These are phyloP conservation scores for Hypoxylon sp. DNA, from an alignment of 2,329 filamentous ascomycete genomes.

Conservation along the genomic window DNA sequence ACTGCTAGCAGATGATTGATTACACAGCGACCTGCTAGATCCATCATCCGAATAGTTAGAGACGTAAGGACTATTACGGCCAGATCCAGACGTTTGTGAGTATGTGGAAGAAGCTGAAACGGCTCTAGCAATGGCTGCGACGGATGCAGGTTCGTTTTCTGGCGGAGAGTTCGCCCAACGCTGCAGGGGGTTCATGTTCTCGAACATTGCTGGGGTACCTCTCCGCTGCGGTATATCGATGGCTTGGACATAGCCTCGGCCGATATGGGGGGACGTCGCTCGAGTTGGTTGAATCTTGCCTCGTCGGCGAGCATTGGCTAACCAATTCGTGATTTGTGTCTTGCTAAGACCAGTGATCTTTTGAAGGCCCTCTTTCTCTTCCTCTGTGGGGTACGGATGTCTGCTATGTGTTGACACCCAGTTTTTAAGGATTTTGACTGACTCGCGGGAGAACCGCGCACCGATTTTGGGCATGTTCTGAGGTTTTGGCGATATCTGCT, in stretches of 20 bases:
- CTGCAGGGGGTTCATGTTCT: conserved; percentile 70
- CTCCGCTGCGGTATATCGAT: conserved; percentile 80
- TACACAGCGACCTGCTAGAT: conserved; percentile 70
- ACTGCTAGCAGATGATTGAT: conserved; percentile 72
- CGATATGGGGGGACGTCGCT: conserved; percentile 77
- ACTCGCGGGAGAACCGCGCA: conserved; percentile 83
- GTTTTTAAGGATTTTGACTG: conserved; percentile 83
- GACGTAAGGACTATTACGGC: conserved; percentile 70
- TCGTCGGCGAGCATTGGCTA: conserved; percentile 88
- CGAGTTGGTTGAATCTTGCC: conserved; percentile 81
- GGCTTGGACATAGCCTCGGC: conserved; percentile 70
- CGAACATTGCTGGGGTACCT: conserved; percentile 66
- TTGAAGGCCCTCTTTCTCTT: conserved; percentile 86
- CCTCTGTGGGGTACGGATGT: conserved; percentile 89
- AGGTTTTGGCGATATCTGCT: conserved; percentile 50
- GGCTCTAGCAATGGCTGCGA: conserved; percentile 71
- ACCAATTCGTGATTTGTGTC: conserved; percentile 91
- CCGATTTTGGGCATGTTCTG: conserved; percentile 71
- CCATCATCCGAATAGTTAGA: conserved; percentile 73
- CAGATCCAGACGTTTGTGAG: conserved; percentile 62
- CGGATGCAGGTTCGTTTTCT: conserved; percentile 72
- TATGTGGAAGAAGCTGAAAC: conserved; percentile 68
- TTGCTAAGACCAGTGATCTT: conserved; percentile 84
- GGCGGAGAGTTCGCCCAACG: conserved; percentile 73
- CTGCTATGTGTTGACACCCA: conserved; percentile 86